Percentiles rank a stretch among this genome's conserved stretches.
phyloP scores from a whole-genome alignment of 2,329 filamentous ascomycete genomes.

The Aspergillus floridensis region DNA sequence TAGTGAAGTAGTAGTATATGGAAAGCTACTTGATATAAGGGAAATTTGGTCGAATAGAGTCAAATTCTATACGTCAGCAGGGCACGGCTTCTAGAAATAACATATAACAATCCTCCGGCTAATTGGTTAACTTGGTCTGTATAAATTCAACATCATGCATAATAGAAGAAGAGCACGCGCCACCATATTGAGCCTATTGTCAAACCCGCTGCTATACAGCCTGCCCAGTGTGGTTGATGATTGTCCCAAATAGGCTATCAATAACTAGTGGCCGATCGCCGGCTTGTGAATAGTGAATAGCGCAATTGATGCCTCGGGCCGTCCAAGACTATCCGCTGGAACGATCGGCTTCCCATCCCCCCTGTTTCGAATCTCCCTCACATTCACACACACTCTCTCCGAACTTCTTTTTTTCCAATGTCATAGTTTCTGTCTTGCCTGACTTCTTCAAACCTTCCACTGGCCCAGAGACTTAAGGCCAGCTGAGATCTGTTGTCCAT shows the following conservation, averaged over 20 bases:
- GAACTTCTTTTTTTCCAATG: neutral
- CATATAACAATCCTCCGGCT: too few species aligned
- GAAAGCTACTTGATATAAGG: too few species aligned
- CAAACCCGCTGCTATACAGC: too few species aligned
- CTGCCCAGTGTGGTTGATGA: too few species aligned
- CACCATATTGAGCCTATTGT: too few species aligned
- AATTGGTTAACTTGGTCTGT: too few species aligned
- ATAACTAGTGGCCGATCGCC: neutral
- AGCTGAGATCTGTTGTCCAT: neutral
- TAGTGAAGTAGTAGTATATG: too few species aligned
- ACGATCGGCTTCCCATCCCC: constrained; percentile 1
- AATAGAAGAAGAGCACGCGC: too few species aligned
- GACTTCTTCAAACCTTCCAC: neutral
- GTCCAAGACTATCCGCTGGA: neutral
- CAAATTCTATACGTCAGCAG: too few species aligned
- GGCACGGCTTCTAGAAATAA: too few species aligned
- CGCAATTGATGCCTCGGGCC: constrained; percentile 2
- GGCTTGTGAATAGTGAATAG: neutral
- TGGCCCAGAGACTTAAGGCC: neutral
- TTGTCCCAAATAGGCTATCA: constrained; percentile 2
- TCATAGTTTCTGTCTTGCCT: neutral
- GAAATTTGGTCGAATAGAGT: too few species aligned
- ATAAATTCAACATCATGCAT: too few species aligned
- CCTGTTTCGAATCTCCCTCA: constrained; percentile 3
- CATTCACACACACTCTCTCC: neutral